Percentiles rank a stretch among this genome's conserved stretches.
These are phyloP conservation scores for Blastocystis sp. DNA, from an alignment of 352 stramenopile species.

Conservation along the genomic window DNA sequence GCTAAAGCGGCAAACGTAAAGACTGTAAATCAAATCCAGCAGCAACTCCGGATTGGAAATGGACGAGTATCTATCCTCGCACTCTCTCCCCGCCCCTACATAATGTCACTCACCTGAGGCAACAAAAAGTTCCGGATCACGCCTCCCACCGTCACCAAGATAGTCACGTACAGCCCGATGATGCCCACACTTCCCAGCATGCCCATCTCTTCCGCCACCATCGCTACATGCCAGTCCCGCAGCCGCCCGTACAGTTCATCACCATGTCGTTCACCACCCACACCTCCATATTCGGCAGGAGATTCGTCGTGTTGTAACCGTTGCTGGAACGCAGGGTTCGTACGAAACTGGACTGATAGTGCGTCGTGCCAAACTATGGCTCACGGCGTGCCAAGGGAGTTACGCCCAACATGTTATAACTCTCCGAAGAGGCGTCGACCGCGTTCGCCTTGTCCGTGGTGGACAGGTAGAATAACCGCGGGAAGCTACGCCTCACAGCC, in stretches of 20 bases:
- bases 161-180: slow-evolving; percentile 42
- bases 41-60: slow-evolving; percentile 30
- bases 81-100: background rate
- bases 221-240: background rate
- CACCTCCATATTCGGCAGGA: background rate
- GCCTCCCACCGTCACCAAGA: slow-evolving; percentile 46
- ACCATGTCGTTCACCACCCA: slow-evolving; percentile 46
- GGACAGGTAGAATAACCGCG: slow-evolving; percentile 59
- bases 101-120: slow-evolving; percentile 29
- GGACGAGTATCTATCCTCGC: slow-evolving; percentile 25
- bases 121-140: slow-evolving; percentile 33
- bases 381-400: background rate
- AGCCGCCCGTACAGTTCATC: slow-evolving; percentile 33
- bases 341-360: background rate
- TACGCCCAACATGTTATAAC: background rate
- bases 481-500: slow-evolving; percentile 7
- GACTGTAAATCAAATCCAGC: slow-evolving; percentile 39
- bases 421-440: background rate
- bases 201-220: slow-evolving; percentile 30
- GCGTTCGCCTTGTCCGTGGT: background rate
- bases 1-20: slow-evolving; percentile 26
- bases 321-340: background rate
- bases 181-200: slow-evolving; percentile 54
- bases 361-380: background rate
- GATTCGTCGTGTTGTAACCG: background rate